Conservation (phyloP, 352 stramenopile species). For the Phytophthora litchii region DNA sequence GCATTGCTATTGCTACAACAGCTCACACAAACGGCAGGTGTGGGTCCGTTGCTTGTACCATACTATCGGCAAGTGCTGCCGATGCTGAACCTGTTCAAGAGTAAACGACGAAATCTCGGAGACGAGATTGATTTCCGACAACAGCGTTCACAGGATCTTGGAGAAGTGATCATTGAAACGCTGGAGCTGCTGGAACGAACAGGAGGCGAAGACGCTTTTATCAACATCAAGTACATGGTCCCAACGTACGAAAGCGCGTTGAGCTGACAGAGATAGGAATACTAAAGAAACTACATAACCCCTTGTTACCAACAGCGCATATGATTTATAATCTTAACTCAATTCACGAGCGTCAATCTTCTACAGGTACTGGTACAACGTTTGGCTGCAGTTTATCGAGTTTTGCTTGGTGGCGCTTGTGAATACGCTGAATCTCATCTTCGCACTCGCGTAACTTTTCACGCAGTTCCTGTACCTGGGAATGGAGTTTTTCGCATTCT, state of each 20-base stretch:
- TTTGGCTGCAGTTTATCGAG: conserved; percentile 37
- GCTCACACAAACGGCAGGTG: conserved; percentile 51
- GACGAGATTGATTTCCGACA: conserved; percentile 93
- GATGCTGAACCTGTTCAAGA: conserved; percentile 91
- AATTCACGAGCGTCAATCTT: conserved; percentile 17
- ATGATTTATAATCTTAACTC: conserved; percentile 16
- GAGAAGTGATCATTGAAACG: conserved; percentile 88
- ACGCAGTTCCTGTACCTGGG: conserved; percentile 67
- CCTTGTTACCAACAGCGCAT: too few species aligned
- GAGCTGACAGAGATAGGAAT: conserved; percentile 13
- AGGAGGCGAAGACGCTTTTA: conserved; percentile 88
- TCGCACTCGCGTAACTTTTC: conserved; percentile 77
- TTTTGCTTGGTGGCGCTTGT: conserved; percentile 59
- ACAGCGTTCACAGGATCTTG: conserved; percentile 74
- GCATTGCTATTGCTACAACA: conserved; percentile 64
- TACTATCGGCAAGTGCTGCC: conserved; percentile 93
- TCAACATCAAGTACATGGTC: conserved; percentile 98
- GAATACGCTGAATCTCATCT: conserved; percentile 83
- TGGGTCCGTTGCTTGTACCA: conserved; percentile 87
- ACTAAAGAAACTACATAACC: conserved; percentile 12
- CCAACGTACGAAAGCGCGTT: conserved; percentile 90
- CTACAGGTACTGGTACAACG: conserved; percentile 29
- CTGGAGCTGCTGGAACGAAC: conserved; percentile 87
- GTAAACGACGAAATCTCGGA: conserved; percentile 89
- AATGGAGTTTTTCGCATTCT: conserved; percentile 59